Evolutionary conservation across 2,329 filamentous ascomycete species (phyloP).

Genomic region (Colletotrichum eleusines): DNA sequence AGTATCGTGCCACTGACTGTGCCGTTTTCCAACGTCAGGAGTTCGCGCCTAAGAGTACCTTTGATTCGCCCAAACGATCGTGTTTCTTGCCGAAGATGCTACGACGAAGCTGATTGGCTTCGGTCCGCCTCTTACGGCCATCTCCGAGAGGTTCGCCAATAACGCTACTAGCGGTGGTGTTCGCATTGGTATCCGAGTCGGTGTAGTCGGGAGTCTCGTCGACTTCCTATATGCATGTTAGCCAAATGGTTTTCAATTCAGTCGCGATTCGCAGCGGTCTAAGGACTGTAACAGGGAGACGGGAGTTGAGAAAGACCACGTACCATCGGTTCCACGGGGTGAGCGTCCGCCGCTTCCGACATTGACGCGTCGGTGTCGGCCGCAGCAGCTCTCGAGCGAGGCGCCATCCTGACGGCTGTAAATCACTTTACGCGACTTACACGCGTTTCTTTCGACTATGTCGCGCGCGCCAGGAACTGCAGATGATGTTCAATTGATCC

Average conservation of each 20-base stretch:
- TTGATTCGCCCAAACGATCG: constrained; percentile 89
- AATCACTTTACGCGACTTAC: constrained; percentile 68
- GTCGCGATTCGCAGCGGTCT: constrained; percentile 8
- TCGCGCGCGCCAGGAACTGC: constrained; percentile 15
- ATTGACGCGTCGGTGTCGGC: constrained; percentile 73
- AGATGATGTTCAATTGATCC: constrained; percentile 34
- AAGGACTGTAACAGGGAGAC: background rate
- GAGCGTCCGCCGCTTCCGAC: constrained; percentile 67
- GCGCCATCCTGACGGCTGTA: constrained; percentile 61
- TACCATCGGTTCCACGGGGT: constrained; percentile 64
- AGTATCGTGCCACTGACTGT: background rate
- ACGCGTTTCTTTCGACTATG: constrained; percentile 56
- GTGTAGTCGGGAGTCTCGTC: constrained; percentile 76
- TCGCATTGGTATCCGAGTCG: constrained; percentile 75
- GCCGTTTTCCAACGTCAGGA: too few relatives aligned
- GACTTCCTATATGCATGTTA: constrained; percentile 59
- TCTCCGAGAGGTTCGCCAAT: constrained; percentile 80
- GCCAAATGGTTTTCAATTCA: constrained; percentile 9
- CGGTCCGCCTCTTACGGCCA: constrained; percentile 86
- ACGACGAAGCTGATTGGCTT: constrained; percentile 89
- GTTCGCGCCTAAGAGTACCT: constrained; percentile 67
- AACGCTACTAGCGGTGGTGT: constrained; percentile 85
- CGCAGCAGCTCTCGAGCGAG: constrained; percentile 64
- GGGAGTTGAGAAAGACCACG: constrained; percentile 36
- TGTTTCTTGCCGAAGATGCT: constrained; percentile 97